Conservation (phyloP, 768 basidiomycete genomes). For the Daedaleopsis sinensis region DNA sequence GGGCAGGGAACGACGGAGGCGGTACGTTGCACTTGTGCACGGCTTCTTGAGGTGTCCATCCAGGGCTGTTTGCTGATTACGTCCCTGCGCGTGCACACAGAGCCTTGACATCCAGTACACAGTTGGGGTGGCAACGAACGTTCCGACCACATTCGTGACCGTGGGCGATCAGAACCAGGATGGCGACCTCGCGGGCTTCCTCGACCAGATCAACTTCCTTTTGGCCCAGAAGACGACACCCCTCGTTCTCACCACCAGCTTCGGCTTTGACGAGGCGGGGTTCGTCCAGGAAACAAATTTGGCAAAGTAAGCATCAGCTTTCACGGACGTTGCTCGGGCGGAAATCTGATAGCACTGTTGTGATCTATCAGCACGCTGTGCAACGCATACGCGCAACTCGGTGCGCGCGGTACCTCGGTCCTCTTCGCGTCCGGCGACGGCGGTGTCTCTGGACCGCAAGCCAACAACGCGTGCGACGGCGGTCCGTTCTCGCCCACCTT, state of each 20-base stretch:
- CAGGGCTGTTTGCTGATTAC: constrained; percentile 36
- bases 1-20: constrained; percentile 39
- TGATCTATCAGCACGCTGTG: constrained; percentile 31
- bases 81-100: constrained; percentile 36
- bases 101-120: constrained; percentile 43
- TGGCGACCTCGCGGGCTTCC: constrained; percentile 36
- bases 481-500: constrained; percentile 38
- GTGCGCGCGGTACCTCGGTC: constrained; percentile 39
- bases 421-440: constrained; percentile 43
- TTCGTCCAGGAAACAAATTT: constrained; percentile 24
- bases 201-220: constrained; percentile 36
- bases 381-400: constrained; percentile 39
- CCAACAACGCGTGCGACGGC: constrained; percentile 44
- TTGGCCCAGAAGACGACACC: constrained; percentile 28
- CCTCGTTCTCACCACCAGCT: constrained; percentile 38
- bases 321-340: no score
- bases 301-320: constrained; percentile 29
- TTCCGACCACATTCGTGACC: constrained; percentile 38
- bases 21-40: constrained; percentile 28
- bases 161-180: constrained; percentile 35
- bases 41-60: neutral
- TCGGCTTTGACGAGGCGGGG: constrained; percentile 35
- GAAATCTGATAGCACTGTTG: neutral
- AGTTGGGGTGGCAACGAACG: constrained; percentile 37
- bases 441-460: constrained; percentile 37